A percentile compares a stretch with the other conserved stretches of the same genome.
These are phyloP conservation scores for Malassezia obtusa DNA, from an alignment of 1,284 basidiomycete species.

Conservation along the genomic window DNA sequence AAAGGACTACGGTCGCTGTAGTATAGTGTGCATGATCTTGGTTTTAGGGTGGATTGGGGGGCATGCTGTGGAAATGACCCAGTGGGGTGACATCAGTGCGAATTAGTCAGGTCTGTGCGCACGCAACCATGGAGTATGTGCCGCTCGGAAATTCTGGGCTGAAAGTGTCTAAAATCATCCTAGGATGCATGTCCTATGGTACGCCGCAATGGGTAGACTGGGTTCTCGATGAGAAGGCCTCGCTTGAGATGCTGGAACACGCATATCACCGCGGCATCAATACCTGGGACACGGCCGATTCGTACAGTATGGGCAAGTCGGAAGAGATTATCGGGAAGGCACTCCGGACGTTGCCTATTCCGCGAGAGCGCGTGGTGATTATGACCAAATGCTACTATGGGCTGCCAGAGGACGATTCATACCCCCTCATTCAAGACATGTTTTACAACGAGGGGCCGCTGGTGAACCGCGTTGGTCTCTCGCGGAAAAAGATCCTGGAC, in stretches of 20 bases:
- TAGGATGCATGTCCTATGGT: conserved; percentile 54
- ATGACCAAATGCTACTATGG: conserved; percentile 59
- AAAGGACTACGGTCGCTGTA: too few species aligned
- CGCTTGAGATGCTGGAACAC: conserved; percentile 2
- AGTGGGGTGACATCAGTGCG: too few species aligned
- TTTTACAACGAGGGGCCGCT: conserved; percentile 21
- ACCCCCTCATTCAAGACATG: conserved; percentile 1
- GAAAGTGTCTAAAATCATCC: conserved; percentile 51
- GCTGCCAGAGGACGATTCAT: conserved; percentile 26
- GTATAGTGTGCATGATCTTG: too few species aligned
- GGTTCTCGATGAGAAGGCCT: conserved; percentile 57
- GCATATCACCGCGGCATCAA: conserved; percentile 54
- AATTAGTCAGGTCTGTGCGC: background rate
- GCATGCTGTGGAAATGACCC: too few species aligned
- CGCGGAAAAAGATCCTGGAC: conserved; percentile 75
- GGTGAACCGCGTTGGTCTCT: conserved; percentile 56
- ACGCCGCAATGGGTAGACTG: conserved; percentile 50
- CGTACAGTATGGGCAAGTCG: conserved; percentile 62
- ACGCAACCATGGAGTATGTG: background rate
- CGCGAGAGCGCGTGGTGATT: conserved; percentile 63
- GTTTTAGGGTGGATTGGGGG: too few species aligned
- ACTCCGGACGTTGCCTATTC: conserved; percentile 63
- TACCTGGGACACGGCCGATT: conserved; percentile 61
- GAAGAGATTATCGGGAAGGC: conserved; percentile 67
- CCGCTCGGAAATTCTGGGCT: conserved; percentile 12